Base-by-base conservation (phyloP, 345 rosid species). In the Eucalyptus polybractea region DNA sequence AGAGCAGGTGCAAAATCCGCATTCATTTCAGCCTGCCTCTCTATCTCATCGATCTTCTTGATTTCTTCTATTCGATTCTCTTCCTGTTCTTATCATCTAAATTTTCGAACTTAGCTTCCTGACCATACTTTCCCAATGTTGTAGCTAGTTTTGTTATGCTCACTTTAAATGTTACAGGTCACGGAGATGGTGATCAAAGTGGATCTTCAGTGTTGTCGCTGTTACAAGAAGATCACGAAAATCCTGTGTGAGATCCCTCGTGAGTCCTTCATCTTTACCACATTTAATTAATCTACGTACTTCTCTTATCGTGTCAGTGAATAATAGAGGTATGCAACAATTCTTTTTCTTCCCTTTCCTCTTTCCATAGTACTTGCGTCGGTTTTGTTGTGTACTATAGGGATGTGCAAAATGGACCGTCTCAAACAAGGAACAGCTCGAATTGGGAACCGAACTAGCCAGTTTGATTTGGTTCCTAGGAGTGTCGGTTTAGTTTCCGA, bases 181-280 rank as follows among this genome's bases (percentile, higher is more conserved):
- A 10, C 24, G 44, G 21, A 31, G 44, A 69, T 69, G 80, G 80
- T 33, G 31, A 65, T 65, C 72, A 65, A 29, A 65, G 37, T 65
- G 21, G 72, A 65, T 7, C 72, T 65, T n/a, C 72, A 65, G 37
- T 65, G 72, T n/a, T 31, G 33, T n/a, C 72, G 72, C 37, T 65
- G 72, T 65, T 29, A 87, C 92, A 93, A 88, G 94, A 96, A 97
- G 91, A 96, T 97, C 69, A 97, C 91, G 93, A 95, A 93, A 89
- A 90, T 93, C 44, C 96, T 97, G 8, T 93, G 95, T 87, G 89
- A 92, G 88, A 92, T 91, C 80, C 97, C 95, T 91, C 94, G 98
- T 97, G 91, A 95, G 98, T 94, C 72, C 42, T 6, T 16, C 7
- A 2, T 25, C 80, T 31, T 69, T 69, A 31, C 44, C 44, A 8